Evolutionary conservation across 176 grass and related monocot genomes (phyloP).

Genomic region (Cenchrus purpureus): DNA sequence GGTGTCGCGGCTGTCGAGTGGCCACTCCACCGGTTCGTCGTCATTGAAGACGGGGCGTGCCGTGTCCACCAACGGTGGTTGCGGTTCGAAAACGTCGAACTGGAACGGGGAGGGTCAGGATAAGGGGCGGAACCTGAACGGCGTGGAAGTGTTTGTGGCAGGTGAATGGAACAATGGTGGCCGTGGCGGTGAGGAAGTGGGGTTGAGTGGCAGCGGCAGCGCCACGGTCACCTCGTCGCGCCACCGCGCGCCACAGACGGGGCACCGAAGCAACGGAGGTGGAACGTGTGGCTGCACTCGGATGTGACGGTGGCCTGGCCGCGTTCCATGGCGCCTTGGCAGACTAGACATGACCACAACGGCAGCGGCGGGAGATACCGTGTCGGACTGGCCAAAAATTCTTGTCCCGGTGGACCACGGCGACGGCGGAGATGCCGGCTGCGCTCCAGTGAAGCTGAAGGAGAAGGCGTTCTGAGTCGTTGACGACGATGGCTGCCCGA

Average conservation of each 20-base stretch:
- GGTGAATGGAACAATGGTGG: too few species aligned
- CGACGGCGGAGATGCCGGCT: neutral
- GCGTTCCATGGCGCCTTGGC: neutral
- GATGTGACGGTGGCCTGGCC: neutral
- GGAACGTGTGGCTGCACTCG: neutral
- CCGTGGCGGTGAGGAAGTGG: neutral
- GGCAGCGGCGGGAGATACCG: neutral
- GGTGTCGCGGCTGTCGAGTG: neutral
- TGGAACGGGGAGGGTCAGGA: too few species aligned
- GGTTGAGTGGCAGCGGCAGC: neutral
- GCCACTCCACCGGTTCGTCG: constrained; percentile 7
- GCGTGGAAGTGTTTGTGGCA: too few species aligned
- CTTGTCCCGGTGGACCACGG: neutral
- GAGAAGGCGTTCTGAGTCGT: neutral
- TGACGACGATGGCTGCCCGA: neutral
- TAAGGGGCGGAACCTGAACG: too few species aligned
- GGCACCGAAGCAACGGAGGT: neutral
- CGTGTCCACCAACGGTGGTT: neutral
- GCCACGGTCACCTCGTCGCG: too few species aligned
- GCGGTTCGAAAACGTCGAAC: neutral
- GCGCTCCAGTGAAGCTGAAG: neutral
- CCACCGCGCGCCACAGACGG: too few species aligned
- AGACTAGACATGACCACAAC: neutral
- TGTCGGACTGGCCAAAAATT: neutral
- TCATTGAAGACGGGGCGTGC: neutral